Conservation (phyloP, 2,329 filamentous ascomycete genomes). For the Fusarium sp. region DNA sequence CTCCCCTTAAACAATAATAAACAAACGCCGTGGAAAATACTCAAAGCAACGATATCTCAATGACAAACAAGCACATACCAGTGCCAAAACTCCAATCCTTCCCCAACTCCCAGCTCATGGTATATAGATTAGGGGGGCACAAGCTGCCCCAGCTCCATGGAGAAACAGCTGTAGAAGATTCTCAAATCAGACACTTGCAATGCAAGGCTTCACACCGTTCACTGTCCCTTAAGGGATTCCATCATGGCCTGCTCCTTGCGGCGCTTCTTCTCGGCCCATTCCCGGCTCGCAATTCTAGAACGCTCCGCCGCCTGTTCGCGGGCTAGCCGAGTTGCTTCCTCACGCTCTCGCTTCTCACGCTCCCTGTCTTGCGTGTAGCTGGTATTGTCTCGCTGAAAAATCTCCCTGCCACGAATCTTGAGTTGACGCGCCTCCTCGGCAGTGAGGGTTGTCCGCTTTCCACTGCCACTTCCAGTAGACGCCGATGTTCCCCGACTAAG, state of each 20-base stretch:
- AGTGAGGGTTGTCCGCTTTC: conserved; percentile 65
- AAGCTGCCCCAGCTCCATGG: background rate
- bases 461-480: conserved; percentile 61
- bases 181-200: background rate
- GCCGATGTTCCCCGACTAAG: conserved; percentile 61
- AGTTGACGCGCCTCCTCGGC: conserved; percentile 66
- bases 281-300: conserved; percentile 70
- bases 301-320: conserved; percentile 74
- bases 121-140: conserved; percentile 5
- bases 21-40: conserved; percentile 28
- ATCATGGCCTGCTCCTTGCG: conserved; percentile 54
- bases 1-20: conserved; percentile 13
- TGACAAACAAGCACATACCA: conserved; percentile 36
- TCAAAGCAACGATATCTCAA: conserved; percentile 36
- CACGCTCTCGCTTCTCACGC: conserved; percentile 68
- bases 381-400: conserved; percentile 67
- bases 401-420: conserved; percentile 67
- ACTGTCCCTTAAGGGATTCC: conserved; percentile 30
- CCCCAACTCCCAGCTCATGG: conserved; percentile 44
- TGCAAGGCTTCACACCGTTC: background rate
- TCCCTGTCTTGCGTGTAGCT: conserved; percentile 63
- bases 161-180: background rate
- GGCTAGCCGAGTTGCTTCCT: conserved; percentile 67
- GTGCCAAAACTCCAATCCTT: conserved; percentile 36
- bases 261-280: conserved; percentile 74